Base-by-base conservation (phyloP, 495 filamentous ascomycete genomes). In the Aspergillus heteromorphus region DNA sequence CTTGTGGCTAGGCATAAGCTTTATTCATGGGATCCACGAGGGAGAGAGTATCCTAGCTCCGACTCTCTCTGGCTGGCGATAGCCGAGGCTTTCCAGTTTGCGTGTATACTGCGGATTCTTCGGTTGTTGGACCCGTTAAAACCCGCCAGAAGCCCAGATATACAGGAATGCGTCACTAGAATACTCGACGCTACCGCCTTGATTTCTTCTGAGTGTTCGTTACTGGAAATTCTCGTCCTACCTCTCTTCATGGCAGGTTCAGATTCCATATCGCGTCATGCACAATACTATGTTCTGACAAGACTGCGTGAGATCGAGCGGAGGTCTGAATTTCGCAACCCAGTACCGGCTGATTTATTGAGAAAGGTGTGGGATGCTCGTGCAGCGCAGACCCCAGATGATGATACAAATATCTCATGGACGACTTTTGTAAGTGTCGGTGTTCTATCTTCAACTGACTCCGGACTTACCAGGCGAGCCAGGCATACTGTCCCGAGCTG, bases 181-280 rank as follows among this genome's bases (percentile, higher is more conserved):
- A 67, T 71, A 2, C 29, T 73, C 7, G 66, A 73, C 43, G 63
- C 66, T 4, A 61, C 68, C 5, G 62, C 71, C 13, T 54, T 62
- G n/a, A 62, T 73, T 18, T 63, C 69, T 3, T 21, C 48, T 1
- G 62, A 65, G 1, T 66, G 59, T 23, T 58, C 58, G 0, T 38
- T 73, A 20, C 51, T 68, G 6, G 69, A 73, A 36, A 56, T 73
- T 9, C 21, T 64, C 36, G 65, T 73, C 0, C 52, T 73, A 27
- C 71, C 71, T 14, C 49, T 73, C 0, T 73, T 73, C 36, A 69
- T 73, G 61, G 69, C 69, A 14, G 71, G 71, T 8, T 61, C 66
- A 1, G 71, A 73, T 49, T 63, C 55, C 11, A 51, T 73, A 5
- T 63, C 66, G 10, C 55, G 59, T 1, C 65, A 69, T 49, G 65